Evolutionary conservation across 352 stramenopile species (phyloP).

Genomic region (Phytophthora cactorum): DNA sequence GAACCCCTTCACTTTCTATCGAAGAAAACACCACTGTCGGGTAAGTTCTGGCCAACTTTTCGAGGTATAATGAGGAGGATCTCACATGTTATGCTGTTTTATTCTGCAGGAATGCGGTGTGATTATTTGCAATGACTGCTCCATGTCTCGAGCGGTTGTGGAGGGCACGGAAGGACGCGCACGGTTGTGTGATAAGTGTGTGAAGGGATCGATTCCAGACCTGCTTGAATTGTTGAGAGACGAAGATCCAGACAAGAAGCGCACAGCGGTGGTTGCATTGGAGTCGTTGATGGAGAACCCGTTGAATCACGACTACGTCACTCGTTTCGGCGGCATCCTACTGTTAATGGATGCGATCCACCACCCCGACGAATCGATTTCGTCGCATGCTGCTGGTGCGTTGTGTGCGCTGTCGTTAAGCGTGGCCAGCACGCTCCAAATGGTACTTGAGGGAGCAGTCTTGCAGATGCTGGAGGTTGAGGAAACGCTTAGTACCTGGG

Average conservation of each 20-base stretch:
- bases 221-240: constrained; percentile 66
- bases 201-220: constrained; percentile 79
- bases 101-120: constrained; percentile 78
- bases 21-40: constrained; percentile 84
- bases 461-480: constrained; percentile 90
- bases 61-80: not conserved
- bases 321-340: constrained; percentile 72
- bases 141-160: constrained; percentile 84
- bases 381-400: constrained; percentile 74
- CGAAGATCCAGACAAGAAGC: constrained; percentile 66
- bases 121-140: constrained; percentile 89
- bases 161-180: constrained; percentile 82
- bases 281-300: constrained; percentile 88
- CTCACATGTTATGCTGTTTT: constrained; percentile 6
- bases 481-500: constrained; percentile 77
- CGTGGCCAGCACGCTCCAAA: constrained; percentile 82
- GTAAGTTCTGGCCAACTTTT: constrained; percentile 34
- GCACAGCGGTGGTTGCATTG: constrained; percentile 73
- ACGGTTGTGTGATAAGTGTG: constrained; percentile 84
- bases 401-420: constrained; percentile 82
- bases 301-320: constrained; percentile 87
- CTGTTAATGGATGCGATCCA: constrained; percentile 78
- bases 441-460: constrained; percentile 89
- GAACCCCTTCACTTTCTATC: constrained; percentile 84
- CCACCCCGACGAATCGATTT: constrained; percentile 64